phyloP scores from a whole-genome alignment of 805 yeast genomes.

The Groenewaldozyma salmanticensis region DNA sequence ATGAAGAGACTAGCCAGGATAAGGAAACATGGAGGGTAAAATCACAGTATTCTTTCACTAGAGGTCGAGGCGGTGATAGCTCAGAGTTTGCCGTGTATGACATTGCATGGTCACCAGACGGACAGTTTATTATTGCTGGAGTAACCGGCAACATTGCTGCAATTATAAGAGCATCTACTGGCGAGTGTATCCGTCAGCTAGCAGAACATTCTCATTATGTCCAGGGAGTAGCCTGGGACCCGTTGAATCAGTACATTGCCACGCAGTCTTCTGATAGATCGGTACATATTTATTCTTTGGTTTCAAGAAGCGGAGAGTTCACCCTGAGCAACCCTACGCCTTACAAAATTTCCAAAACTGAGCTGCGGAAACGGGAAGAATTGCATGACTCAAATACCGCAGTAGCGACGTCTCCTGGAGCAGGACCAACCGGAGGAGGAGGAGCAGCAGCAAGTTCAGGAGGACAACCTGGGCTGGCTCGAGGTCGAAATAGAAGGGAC shows the following conservation, averaged over 20 bases:
- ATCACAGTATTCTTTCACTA: background rate
- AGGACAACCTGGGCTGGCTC: background rate
- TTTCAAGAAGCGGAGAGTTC: conserved; percentile 24
- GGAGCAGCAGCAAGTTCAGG: conserved; percentile 1
- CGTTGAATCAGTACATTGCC: conserved; percentile 61
- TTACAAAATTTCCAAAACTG: conserved; percentile 47
- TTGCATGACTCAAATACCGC: background rate
- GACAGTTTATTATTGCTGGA: conserved; percentile 68
- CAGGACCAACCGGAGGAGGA: too few species aligned
- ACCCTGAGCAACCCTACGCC: conserved; percentile 31
- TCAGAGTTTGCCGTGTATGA: conserved; percentile 78
- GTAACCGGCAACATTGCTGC: conserved; percentile 83
- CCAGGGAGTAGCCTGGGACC: conserved; percentile 97
- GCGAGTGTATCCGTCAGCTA: conserved; percentile 47
- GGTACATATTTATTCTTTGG: conserved; percentile 55
- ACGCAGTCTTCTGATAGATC: conserved; percentile 88
- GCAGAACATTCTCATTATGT: conserved; percentile 81
- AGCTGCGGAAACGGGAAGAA: conserved; percentile 35
- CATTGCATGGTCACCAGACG: conserved; percentile 86
- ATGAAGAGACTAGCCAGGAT: conserved; percentile 17
- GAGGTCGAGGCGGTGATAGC: conserved; percentile 37
- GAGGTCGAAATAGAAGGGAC: background rate
- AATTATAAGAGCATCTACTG: conserved; percentile 49
- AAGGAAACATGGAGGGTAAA: conserved; percentile 69
- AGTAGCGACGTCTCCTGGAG: background rate